These are phyloP conservation scores for Puccinellia tenuiflora DNA, from an alignment of 176 grass and related monocot genomes.

Conservation along the genomic window DNA sequence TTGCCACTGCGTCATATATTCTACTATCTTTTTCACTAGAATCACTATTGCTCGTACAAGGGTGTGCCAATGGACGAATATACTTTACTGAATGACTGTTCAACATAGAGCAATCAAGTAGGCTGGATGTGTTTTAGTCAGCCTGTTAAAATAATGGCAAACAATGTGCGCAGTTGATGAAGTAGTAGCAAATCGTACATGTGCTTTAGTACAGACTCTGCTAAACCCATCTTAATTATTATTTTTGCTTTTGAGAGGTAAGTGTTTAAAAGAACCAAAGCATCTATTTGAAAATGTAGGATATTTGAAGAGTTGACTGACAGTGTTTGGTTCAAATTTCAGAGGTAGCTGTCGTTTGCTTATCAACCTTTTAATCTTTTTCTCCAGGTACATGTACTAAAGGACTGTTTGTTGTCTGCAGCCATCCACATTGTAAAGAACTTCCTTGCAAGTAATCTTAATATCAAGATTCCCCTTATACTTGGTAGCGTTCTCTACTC, in stretches of 20 bases:
- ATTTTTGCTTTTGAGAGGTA: background rate
- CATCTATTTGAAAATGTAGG: background rate
- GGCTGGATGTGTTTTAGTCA: background rate
- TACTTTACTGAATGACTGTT: background rate
- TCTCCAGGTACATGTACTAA: slow-evolving; percentile 31
- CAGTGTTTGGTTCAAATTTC: background rate
- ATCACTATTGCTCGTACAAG: background rate
- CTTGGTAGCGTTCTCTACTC: slow-evolving; percentile 47
- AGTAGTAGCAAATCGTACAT: background rate
- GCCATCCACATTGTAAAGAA: slow-evolving; percentile 95
- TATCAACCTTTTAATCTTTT: slow-evolving; percentile 16
- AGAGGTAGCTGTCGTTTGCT: background rate
- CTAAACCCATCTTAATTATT: background rate
- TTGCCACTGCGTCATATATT: background rate
- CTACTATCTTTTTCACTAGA: background rate
- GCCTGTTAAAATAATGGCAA: background rate
- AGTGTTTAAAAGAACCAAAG: background rate
- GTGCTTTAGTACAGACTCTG: background rate
- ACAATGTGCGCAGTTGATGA: background rate
- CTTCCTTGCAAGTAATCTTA: slow-evolving; percentile 58
- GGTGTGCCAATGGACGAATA: background rate
- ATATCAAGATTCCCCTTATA: slow-evolving; percentile 82
- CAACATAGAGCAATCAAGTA: background rate
- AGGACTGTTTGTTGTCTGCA: slow-evolving; percentile 56
- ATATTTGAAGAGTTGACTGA: background rate